Conservation (phyloP, 208 protist genomes). For the Giardia duodenalis region DNA sequence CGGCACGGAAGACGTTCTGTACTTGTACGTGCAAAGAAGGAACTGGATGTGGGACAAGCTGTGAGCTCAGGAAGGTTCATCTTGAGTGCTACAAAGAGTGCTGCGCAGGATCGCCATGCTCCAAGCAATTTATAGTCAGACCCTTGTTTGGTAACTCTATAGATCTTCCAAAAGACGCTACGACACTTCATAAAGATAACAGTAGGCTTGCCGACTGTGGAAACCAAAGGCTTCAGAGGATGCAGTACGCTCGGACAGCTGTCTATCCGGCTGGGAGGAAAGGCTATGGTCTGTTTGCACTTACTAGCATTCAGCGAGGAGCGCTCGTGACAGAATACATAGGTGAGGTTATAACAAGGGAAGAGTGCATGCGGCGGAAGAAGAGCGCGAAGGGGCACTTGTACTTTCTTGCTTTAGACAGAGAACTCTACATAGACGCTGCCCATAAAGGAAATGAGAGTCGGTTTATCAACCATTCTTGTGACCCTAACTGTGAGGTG, state of each 20-base stretch:
- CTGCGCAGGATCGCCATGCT: too few species aligned
- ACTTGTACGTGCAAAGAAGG: not conserved
- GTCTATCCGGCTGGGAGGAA: not conserved
- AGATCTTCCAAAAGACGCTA: too few species aligned
- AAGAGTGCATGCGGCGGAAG: not conserved
- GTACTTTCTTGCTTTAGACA: not conserved
- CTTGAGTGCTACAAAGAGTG: not conserved
- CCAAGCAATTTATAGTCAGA: too few species aligned
- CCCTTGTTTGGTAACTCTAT: too few species aligned
- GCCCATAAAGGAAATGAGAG: constrained; percentile 46
- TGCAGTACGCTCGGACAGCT: not conserved
- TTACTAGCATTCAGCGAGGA: not conserved
- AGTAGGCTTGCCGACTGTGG: not conserved
- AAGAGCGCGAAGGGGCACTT: not conserved
- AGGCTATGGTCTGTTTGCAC: constrained; percentile 35
- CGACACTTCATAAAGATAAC: too few species aligned
- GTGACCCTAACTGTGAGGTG: constrained; percentile 49
- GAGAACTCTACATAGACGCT: constrained; percentile 42
- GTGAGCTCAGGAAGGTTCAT: not conserved
- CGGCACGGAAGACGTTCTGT: not conserved
- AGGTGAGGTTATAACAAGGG: constrained; percentile 31
- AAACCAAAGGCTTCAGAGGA: not conserved
- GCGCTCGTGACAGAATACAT: constrained; percentile 35
- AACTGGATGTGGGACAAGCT: not conserved
- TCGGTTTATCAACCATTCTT: constrained; percentile 55